Percentiles rank a stretch among this genome's conserved stretches.
phyloP scores from a whole-genome alignment of 345 rosid genomes.

The Trapa incisa region DNA sequence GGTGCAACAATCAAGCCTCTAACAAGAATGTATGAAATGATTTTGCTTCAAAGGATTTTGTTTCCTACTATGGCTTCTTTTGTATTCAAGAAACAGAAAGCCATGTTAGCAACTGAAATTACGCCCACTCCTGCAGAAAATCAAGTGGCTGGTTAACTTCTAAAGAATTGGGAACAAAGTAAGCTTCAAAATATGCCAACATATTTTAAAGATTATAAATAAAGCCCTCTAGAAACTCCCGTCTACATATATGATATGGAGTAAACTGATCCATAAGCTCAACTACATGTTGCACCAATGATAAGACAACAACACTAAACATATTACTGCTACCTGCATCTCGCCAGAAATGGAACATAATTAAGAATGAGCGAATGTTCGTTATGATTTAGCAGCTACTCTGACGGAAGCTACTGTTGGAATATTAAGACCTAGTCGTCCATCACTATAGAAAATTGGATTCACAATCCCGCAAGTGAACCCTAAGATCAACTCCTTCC shows the following conservation, averaged over 20 bases:
- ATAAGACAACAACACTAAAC: background rate
- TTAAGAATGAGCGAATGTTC: background rate
- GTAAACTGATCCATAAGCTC: background rate
- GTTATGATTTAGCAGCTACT: background rate
- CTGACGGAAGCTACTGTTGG: background rate
- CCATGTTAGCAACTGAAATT: no score
- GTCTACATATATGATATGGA: background rate
- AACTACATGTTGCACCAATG: background rate
- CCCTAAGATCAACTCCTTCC: background rate
- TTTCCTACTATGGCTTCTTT: background rate
- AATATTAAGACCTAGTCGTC: background rate
- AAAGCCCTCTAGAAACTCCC: background rate
- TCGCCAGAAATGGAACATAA: background rate
- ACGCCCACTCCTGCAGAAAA: no score
- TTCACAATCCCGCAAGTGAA: background rate
- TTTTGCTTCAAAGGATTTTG: background rate
- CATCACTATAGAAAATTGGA: background rate
- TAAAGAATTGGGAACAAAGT: no score
- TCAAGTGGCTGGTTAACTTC: no score
- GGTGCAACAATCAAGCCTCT: background rate
- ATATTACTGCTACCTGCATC: background rate
- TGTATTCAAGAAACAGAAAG: no score
- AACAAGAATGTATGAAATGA: background rate
- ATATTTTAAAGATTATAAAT: background rate
- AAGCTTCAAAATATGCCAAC: no score